Conservation (phyloP, 306 rosid species). For the Quercus bicolor region DNA sequence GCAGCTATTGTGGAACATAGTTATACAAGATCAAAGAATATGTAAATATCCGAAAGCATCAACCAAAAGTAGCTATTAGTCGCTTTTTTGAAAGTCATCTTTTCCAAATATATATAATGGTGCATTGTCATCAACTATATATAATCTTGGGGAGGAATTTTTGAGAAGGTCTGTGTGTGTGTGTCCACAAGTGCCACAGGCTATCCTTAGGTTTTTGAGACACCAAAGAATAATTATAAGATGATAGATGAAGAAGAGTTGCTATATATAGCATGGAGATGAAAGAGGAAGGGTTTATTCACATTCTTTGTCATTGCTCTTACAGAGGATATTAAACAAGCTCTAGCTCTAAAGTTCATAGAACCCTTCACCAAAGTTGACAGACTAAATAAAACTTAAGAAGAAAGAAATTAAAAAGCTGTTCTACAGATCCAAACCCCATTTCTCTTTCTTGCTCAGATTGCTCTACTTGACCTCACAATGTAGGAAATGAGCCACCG, state of each 20-base stretch:
- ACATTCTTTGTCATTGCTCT: not conserved
- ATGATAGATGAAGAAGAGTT: not conserved
- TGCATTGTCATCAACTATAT: not conserved
- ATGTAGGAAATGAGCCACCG: constrained; percentile 21
- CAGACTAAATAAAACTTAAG: not conserved
- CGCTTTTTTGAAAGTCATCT: not conserved
- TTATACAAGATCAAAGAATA: not conserved
- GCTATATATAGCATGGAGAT: not conserved
- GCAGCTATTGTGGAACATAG: too few species aligned
- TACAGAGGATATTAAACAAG: not conserved
- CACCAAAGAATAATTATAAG: not conserved
- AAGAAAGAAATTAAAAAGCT: not conserved
- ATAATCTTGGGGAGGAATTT: not conserved
- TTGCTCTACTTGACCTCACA: constrained; percentile 5
- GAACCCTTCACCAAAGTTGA: not conserved
- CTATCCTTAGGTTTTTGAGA: not conserved
- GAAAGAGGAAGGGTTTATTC: not conserved
- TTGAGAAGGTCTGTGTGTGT: not conserved
- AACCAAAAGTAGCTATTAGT: not conserved
- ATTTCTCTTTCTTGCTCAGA: not conserved
- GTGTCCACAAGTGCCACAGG: not conserved
- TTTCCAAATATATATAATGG: not conserved
- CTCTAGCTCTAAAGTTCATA: constrained; percentile 5
- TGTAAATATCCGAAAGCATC: not conserved
- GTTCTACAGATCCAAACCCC: not conserved